Base-by-base conservation (phyloP, 495 filamentous ascomycete species). In the Aeminium ludgeri region DNA sequence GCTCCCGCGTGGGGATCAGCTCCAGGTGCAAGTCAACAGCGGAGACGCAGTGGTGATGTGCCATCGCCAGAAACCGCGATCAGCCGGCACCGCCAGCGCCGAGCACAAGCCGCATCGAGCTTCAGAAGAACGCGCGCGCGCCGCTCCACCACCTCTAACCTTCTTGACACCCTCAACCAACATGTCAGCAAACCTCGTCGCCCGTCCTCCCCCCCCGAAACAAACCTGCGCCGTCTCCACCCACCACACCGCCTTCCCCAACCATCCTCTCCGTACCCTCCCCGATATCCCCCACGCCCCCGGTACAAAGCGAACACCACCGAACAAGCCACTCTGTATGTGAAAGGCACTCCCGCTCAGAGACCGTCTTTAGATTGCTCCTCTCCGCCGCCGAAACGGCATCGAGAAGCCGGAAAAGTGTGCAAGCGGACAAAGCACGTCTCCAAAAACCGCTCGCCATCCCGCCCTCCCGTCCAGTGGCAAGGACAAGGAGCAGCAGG, bases 321-420 rank as follows among this genome's bases (percentile, higher is more conserved):
- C n/a, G 43, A 28, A 20, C 41, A 51, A 39, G 45, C 41, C 42
- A 44, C 55, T 62, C 60, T 71, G 71, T 82, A 61, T 73, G 79
- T 73, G 57, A 11, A 40, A 45, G 37, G 58, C 58, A 56, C 49
- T 55, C 44, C 58, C 53, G 33, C 43, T 56, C 48, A 40, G 57
- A 59, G 56, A 59, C 56, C 52, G 58, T 61, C 53, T 61, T 61
- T 48, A 52, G 43, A 45, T 60, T 57, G 54, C 58, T 37, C 52
- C 54, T 53, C 55, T 28, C 19, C 28, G 17, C 18, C 27, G 1
- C 1, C 15, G 10, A n/a, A n/a, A 44, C 33, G 33, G n/a, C 25
- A 12, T 20, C 19, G 40, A 44, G 40, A 48, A 45, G 41, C 44
- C 43, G 17, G 8, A 23, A 44, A 20, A 17, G 19, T 20, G 15